These are phyloP conservation scores for Mycosarcoma mackinlayi DNA, from an alignment of 1,284 basidiomycete genomes.

Conservation along the genomic window DNA sequence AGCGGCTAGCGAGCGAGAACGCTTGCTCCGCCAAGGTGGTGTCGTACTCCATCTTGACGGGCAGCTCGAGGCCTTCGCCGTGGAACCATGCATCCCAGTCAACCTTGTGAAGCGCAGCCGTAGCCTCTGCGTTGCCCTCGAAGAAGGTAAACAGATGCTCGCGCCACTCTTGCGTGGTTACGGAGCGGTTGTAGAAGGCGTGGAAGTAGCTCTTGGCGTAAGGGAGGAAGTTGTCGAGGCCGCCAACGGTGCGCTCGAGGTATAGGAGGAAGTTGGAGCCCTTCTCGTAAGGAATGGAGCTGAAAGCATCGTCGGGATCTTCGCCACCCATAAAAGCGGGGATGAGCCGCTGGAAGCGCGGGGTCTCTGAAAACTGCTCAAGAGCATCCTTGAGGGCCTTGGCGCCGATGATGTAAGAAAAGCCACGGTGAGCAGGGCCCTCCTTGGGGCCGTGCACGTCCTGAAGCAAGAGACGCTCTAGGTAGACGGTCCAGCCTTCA, in stretches of 20 bases:
- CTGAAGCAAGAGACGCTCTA: conserved; percentile 84
- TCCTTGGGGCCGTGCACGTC: conserved; percentile 74
- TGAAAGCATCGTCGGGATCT: conserved; percentile 71
- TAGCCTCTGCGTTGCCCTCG: conserved; percentile 71
- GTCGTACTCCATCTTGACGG: conserved; percentile 85
- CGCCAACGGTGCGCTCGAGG: conserved; percentile 81
- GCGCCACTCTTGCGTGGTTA: conserved; percentile 89
- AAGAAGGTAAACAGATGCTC: conserved; percentile 84
- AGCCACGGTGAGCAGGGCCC: conserved; percentile 79
- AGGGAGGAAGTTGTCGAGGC: conserved; percentile 75
- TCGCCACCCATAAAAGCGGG: conserved; percentile 86
- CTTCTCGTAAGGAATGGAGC: conserved; percentile 79
- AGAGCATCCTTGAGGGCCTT: conserved; percentile 81
- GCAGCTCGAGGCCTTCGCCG: conserved; percentile 81
- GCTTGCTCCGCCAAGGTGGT: conserved; percentile 78
- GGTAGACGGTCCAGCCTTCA: conserved; percentile 88
- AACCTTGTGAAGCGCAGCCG: conserved; percentile 74
- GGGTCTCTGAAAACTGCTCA: conserved; percentile 70
- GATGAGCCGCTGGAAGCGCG: conserved; percentile 85
- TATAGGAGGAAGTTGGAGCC: conserved; percentile 78
- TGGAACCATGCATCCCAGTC: conserved; percentile 84
- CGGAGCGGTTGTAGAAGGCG: conserved; percentile 76
- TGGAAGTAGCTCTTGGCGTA: conserved; percentile 79
- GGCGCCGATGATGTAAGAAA: conserved; percentile 80
- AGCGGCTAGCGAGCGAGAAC: conserved; percentile 77